A percentile compares a stretch with the other conserved stretches of the same genome.
Conservation (phyloP, 768 basidiomycete genomes). For the Phallus indusiatus region DNA sequence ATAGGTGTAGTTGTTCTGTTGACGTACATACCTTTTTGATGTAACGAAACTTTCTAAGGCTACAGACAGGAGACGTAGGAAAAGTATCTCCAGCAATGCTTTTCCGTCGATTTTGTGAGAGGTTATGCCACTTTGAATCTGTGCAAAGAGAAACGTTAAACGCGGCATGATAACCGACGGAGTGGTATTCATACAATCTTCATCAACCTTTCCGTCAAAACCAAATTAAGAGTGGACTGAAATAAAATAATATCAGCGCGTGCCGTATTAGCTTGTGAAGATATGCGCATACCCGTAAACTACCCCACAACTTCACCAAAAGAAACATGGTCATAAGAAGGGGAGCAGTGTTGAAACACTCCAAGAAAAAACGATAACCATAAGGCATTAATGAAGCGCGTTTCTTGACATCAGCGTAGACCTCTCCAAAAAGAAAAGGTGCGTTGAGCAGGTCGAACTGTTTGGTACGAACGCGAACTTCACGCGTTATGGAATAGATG, state of each 20-base stretch:
- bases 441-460: background rate
- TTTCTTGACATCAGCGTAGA: background rate
- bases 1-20: background rate
- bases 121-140: conserved; percentile 4
- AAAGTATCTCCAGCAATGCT: background rate
- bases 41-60: background rate
- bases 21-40: background rate
- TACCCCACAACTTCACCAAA: background rate
- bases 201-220: conserved; percentile 1
- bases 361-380: conserved; percentile 1
- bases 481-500: background rate
- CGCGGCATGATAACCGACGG: background rate
- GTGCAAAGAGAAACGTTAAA: background rate
- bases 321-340: background rate
- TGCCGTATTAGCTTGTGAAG: background rate
- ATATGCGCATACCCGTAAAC: background rate
- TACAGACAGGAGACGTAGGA: background rate
- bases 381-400: background rate
- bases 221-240: background rate
- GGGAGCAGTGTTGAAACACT: conserved; percentile 2
- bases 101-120: background rate
- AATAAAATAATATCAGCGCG: background rate
- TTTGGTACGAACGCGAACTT: background rate
- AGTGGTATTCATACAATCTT: background rate
- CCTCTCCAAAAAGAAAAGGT: background rate